Percentiles rank a stretch among this genome's conserved stretches.
phyloP scores from a whole-genome alignment of 2,329 filamentous ascomycete genomes.

The Diatrype stigma region DNA sequence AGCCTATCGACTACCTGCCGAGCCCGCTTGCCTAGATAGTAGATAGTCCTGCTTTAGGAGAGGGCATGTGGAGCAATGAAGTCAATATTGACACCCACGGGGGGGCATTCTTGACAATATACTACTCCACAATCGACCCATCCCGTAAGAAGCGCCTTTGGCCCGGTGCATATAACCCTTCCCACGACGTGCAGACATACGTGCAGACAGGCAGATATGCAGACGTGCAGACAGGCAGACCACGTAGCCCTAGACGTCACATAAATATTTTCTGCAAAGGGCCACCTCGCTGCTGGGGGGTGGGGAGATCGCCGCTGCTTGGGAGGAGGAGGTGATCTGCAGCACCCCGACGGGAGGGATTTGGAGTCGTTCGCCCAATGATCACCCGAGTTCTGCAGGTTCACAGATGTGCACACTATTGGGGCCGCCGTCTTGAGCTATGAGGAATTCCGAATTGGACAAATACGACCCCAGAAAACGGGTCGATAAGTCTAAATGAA shows the following conservation, averaged over 20 bases:
- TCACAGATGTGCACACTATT: not conserved
- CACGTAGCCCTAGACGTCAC: not conserved
- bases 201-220: not conserved
- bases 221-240: not conserved
- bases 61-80: not conserved
- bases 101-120: not conserved
- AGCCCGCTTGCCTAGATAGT: not conserved
- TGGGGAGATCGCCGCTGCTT: not conserved
- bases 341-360: not conserved
- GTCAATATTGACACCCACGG: not conserved
- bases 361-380: not conserved
- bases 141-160: not conserved
- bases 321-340: not conserved
- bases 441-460: not conserved
- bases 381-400: not conserved
- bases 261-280: constrained; percentile 1
- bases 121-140: not conserved
- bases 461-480: not conserved
- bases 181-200: no score
- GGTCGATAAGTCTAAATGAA: not conserved
- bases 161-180: no score
- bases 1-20: not conserved
- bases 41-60: not conserved
- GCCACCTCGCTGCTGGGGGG: not conserved
- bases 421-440: not conserved